A percentile compares a stretch with the other conserved stretches of the same genome.
These are phyloP conservation scores for Fusarium hainanense DNA, from an alignment of 2,329 filamentous ascomycete genomes.

Conservation along the genomic window DNA sequence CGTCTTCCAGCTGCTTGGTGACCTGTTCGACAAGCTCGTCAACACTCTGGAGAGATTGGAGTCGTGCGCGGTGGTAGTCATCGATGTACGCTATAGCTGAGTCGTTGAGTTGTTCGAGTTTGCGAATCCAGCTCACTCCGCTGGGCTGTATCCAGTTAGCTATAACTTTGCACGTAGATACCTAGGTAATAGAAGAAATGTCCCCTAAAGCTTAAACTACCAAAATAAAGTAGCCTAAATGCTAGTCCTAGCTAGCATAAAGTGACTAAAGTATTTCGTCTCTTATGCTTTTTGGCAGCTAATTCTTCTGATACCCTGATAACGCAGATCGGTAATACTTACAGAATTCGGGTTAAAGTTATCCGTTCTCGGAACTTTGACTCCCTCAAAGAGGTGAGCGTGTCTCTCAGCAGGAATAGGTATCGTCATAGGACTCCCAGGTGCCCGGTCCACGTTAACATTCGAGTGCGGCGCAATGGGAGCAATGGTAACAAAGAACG, in stretches of 20 bases:
- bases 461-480: conserved; percentile 75
- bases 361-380: conserved; percentile 68
- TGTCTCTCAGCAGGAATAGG: conserved; percentile 72
- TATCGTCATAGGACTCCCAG: conserved; percentile 29
- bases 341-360: conserved; percentile 75
- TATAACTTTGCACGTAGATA: neutral
- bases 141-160: conserved; percentile 41
- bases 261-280: no score
- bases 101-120: conserved; percentile 55
- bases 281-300: no score
- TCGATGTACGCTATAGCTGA: conserved; percentile 60
- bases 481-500: conserved; percentile 75
- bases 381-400: conserved; percentile 68
- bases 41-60: conserved; percentile 64
- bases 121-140: conserved; percentile 60
- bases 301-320: no score
- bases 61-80: conserved; percentile 62
- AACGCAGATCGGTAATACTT: conserved; percentile 13
- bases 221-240: no score
- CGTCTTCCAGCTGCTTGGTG: conserved; percentile 56
- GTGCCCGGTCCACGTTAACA: conserved; percentile 42
- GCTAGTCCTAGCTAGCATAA: no score
- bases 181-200: no score
- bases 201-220: no score
- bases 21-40: conserved; percentile 65